Percentiles rank a stretch among this genome's conserved stretches.
phyloP scores from a whole-genome alignment of 257 asterid genomes.

The Nicotiana knightiana region DNA sequence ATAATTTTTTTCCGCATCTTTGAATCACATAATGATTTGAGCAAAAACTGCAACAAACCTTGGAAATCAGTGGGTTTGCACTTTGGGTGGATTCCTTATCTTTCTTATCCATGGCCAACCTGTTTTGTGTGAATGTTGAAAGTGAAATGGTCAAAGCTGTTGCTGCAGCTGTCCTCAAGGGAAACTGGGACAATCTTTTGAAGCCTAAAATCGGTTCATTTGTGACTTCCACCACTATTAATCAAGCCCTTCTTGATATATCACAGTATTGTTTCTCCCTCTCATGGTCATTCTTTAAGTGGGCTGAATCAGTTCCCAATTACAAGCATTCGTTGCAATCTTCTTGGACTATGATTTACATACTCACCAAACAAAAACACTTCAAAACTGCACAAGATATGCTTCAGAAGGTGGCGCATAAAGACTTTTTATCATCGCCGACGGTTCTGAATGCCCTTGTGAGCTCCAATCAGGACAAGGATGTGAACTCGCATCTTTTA shows the following conservation, averaged over 20 bases:
- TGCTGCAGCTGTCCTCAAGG: slow-evolving; percentile 55
- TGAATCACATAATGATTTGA: background rate
- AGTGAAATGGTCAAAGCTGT: slow-evolving; percentile 41
- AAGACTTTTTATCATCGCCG: slow-evolving; percentile 77
- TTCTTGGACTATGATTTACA: slow-evolving; percentile 72
- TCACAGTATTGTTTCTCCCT: slow-evolving; percentile 36
- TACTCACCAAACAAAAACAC: slow-evolving; percentile 60
- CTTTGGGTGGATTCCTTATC: background rate
- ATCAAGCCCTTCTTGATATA: slow-evolving; percentile 43
- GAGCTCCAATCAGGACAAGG: slow-evolving; percentile 28
- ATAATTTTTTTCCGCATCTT: background rate
- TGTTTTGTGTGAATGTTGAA: slow-evolving; percentile 27
- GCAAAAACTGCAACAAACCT: background rate
- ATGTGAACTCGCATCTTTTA: slow-evolving; percentile 74
- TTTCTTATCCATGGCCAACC: slow-evolving; percentile 36
- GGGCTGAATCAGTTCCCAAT: slow-evolving; percentile 69
- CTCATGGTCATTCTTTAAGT: slow-evolving; percentile 69
- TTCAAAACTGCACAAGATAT: slow-evolving; percentile 59
- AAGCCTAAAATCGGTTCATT: slow-evolving; percentile 59
- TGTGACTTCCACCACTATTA: slow-evolving; percentile 51
- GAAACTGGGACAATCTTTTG: slow-evolving; percentile 59
- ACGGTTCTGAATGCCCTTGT: slow-evolving; percentile 67
- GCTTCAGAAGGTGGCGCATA: slow-evolving; percentile 60
- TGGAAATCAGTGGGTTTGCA: background rate
- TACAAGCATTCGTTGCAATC: slow-evolving; percentile 70